Conservation (phyloP, 495 filamentous ascomycete species). For the Darksidea phi region DNA sequence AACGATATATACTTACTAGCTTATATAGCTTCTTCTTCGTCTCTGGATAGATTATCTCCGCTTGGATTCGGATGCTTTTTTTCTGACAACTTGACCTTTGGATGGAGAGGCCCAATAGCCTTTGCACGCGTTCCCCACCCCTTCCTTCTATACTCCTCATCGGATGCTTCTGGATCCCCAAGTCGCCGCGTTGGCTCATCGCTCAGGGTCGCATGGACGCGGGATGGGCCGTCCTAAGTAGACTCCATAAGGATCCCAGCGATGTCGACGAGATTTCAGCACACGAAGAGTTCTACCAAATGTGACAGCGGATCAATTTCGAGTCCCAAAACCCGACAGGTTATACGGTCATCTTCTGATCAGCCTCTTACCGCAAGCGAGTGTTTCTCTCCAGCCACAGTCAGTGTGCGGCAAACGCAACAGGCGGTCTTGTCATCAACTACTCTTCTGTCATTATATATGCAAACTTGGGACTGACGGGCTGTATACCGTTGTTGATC, state of each 20-base stretch:
- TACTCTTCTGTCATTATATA: conserved; percentile 32
- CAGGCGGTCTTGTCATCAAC: conserved; percentile 36
- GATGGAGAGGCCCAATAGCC: conserved; percentile 57
- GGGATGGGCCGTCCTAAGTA: conserved; percentile 51
- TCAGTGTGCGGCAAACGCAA: conserved; percentile 35
- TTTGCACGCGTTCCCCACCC: conserved; percentile 56
- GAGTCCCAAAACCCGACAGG: conserved; percentile 30
- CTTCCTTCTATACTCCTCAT: conserved; percentile 52
- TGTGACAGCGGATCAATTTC: conserved; percentile 35
- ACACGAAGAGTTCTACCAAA: conserved; percentile 36
- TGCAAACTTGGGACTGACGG: conserved; percentile 34
- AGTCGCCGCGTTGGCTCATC: conserved; percentile 64
- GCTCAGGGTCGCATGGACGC: conserved; percentile 50
- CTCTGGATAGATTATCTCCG: conserved; percentile 61
- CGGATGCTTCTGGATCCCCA: conserved; percentile 60
- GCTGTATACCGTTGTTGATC: conserved; percentile 31
- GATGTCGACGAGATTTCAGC: conserved; percentile 27
- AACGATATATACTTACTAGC: conserved; percentile 53
- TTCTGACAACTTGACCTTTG: conserved; percentile 48
- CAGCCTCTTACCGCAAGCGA: conserved; percentile 33
- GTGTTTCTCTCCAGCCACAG: conserved; percentile 35
- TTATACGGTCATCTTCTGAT: conserved; percentile 31
- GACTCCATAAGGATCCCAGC: conserved; percentile 38
- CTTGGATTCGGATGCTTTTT: conserved; percentile 70
- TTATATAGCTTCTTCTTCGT: conserved; percentile 44